Conservation (phyloP, 2,329 filamentous ascomycete species). For the Penicillium griseofulvum region DNA sequence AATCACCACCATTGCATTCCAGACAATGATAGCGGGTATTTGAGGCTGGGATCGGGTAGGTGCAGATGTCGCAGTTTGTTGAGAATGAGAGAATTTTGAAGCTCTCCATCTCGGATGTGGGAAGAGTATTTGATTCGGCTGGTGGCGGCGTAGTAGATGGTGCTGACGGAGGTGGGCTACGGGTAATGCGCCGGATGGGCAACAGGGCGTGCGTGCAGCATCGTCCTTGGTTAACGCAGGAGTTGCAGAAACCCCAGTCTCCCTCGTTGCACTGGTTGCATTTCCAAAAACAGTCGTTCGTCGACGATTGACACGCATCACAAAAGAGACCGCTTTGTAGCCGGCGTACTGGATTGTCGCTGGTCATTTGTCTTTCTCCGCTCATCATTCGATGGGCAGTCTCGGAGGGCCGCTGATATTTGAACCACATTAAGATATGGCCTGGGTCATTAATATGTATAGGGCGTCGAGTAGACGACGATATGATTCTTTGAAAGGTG, state of each 20-base stretch:
- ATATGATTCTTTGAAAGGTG: slow-evolving; percentile 60
- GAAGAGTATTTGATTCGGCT: slow-evolving; percentile 23
- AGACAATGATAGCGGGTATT: slow-evolving; percentile 77
- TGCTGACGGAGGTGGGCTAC: slow-evolving; percentile 9
- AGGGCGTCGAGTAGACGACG: slow-evolving; percentile 23
- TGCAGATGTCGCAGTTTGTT: slow-evolving; percentile 77
- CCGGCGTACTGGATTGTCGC: slow-evolving; percentile 64
- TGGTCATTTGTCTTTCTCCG: slow-evolving; percentile 54
- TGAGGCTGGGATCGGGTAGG: slow-evolving; percentile 66
- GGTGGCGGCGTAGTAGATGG: slow-evolving; percentile 5
- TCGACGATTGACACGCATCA: slow-evolving; percentile 67
- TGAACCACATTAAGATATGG: slow-evolving; percentile 50
- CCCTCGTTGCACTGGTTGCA: slow-evolving; percentile 85
- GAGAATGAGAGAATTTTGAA: slow-evolving; percentile 71
- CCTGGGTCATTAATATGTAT: slow-evolving; percentile 33
- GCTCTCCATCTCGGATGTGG: slow-evolving; percentile 42
- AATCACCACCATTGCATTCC: slow-evolving; percentile 74
- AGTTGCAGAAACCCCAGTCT: slow-evolving; percentile 91
- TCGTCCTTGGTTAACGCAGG: slow-evolving; percentile 77
- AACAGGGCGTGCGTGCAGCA: slow-evolving; percentile 80
- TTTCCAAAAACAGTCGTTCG: slow-evolving; percentile 86
- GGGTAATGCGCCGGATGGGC: slow-evolving; percentile 64
- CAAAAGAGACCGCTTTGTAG: slow-evolving; percentile 83
- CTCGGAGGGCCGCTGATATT: slow-evolving; percentile 33
- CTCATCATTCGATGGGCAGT: slow-evolving; percentile 27